Evolutionary conservation across 441 rosid species (phyloP), one percentile per base, ranked within the genome.

Genomic region (Corymbia citriodora): DNA sequence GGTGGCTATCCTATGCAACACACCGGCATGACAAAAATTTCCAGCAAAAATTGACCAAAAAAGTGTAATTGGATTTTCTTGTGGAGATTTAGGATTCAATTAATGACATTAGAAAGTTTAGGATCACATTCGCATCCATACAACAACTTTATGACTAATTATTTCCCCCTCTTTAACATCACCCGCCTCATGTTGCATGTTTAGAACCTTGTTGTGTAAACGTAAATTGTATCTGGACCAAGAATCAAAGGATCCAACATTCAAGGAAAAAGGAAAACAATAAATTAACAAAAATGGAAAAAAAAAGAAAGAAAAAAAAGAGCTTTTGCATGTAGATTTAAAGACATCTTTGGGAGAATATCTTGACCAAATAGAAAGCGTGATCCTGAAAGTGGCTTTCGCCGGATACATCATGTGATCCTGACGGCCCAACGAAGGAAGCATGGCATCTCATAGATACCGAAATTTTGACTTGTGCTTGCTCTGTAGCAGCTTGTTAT

Each of bases 1-100:
- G 4, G 33, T 40, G 45, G 45, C 33, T 4, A 7, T 63, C 16
- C 2, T 10, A 63, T 16, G 7, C 0, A 3, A 0, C 10, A 79
- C n/a, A 40, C 1, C 0, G 0, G 0, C 6, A 40, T 0, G 0
- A 21, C 18, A 6, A 0, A 3, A 79, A 45, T 79, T 40, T 79
- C 0, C 0, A 0, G 1, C 1, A 4, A 12, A 79, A 79, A 11
- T 61, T 0, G n/a, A 11, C 23, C 3, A 23, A 4, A 2, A 79
- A 14, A 0, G 45, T 4, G 45, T 40, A 40, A 4, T 40, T 40
- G 45, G 45, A 40, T 40, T 40, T 40, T 40, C 45, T 40, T 40
- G 45, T 6, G 45, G 45, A 40, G 45, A 2, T 13, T 13, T 3
- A 29, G 8, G 8, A 63, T 9, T 2, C 0, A 15, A 29, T 63